Evolutionary conservation across 345 rosid genomes (phyloP).

Genomic region (Abelmoschus esculentus): DNA sequence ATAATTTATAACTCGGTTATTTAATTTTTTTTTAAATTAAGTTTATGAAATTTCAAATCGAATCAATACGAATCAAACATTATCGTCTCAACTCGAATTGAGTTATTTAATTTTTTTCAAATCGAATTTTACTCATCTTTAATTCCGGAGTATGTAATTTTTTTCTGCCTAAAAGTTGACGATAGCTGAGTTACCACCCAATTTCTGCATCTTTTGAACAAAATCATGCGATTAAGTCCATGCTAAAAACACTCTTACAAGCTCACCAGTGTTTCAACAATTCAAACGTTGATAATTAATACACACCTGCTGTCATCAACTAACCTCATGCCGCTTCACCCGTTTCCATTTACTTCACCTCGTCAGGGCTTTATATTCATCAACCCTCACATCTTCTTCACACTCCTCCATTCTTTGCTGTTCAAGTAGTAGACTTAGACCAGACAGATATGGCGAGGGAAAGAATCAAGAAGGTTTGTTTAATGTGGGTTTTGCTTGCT

Average conservation of each 20-base stretch:
- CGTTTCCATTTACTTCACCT: constrained; percentile 56
- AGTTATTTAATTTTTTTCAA: too few species aligned
- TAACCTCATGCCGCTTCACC: constrained; percentile 60
- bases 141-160: too few species aligned
- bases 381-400: background rate
- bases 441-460: constrained; percentile 25
- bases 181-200: background rate
- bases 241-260: too few species aligned
- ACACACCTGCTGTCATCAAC: constrained; percentile 71
- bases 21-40: too few species aligned
- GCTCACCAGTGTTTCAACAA: too few species aligned
- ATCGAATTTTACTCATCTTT: too few species aligned
- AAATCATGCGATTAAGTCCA: too few species aligned
- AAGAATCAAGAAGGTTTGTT: constrained; percentile 16
- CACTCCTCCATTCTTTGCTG: background rate
- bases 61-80: too few species aligned
- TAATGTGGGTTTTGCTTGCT: constrained; percentile 33
- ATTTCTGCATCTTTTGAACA: too few species aligned
- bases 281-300: constrained; percentile 19
- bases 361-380: constrained; percentile 19
- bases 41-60: too few species aligned
- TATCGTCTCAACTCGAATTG: too few species aligned
- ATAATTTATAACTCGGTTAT: too few species aligned
- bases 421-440: background rate
- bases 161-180: background rate